Percentiles rank a stretch among this genome's conserved stretches.
Evolutionary conservation across 2,329 filamentous ascomycete species (phyloP).

Genomic region (Fusarium agapanthi): DNA sequence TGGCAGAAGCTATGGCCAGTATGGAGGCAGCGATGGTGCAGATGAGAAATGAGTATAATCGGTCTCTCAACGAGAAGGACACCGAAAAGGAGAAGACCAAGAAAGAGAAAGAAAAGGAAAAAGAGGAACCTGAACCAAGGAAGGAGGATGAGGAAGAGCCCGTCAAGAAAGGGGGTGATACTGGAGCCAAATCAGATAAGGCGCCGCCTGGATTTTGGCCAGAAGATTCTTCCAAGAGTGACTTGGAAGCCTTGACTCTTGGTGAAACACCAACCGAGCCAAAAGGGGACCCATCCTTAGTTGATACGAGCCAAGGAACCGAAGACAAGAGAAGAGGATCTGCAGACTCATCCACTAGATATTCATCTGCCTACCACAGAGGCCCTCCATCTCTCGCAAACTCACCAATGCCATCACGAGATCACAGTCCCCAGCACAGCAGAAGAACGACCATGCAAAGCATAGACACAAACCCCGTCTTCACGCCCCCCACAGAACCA

Average conservation of each 20-base stretch:
- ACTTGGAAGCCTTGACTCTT: constrained; percentile 12
- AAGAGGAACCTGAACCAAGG: background rate
- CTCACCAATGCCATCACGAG: constrained; percentile 3
- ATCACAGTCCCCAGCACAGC: constrained; percentile 1
- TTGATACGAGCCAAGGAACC: constrained; percentile 1
- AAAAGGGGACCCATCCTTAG: background rate
- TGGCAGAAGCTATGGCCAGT: constrained; percentile 38
- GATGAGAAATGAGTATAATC: constrained; percentile 37
- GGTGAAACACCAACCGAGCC: background rate
- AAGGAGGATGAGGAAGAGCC: constrained; percentile 14
- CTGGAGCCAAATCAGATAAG: constrained; percentile 11
- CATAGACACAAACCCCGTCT: constrained; percentile 17
- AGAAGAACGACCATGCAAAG: constrained; percentile 18
- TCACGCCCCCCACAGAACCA: constrained; percentile 27
- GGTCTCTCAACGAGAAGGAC: constrained; percentile 24
- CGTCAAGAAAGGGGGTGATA: constrained; percentile 5
- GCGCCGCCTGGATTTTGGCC: constrained; percentile 29
- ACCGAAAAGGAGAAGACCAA: constrained; percentile 17
- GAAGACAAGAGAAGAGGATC: constrained; percentile 18
- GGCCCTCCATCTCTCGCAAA: background rate
- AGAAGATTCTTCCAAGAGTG: constrained; percentile 35
- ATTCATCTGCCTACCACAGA: background rate
- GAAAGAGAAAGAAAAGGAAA: constrained; percentile 5
- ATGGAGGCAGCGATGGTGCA: constrained; percentile 40
- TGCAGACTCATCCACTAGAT: background rate